Evolutionary conservation across 306 rosid genomes (phyloP).

Genomic region (Abrus precatorius): DNA sequence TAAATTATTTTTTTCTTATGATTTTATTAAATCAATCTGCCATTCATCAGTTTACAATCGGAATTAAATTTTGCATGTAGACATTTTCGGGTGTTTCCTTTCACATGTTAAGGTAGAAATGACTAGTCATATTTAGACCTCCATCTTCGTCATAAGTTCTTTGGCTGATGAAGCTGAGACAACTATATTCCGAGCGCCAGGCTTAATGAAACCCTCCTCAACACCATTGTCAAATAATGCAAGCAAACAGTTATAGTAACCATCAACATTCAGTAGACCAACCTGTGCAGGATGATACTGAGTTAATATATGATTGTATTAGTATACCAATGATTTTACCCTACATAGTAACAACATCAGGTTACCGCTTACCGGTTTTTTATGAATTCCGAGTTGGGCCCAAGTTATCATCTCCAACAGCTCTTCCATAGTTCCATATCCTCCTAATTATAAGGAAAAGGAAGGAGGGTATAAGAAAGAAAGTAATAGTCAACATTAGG

Average conservation of each 20-base stretch:
- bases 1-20: not conserved
- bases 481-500: not conserved
- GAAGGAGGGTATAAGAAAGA: conserved; percentile 8
- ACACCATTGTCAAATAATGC: conserved; percentile 91
- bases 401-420: conserved; percentile 89
- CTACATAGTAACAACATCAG: conserved; percentile 18
- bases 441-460: conserved; percentile 61
- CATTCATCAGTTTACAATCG: not conserved
- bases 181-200: conserved; percentile 75
- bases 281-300: conserved; percentile 60
- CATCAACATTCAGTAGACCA: conserved; percentile 90
- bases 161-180: conserved; percentile 81
- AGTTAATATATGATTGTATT: conserved; percentile 33
- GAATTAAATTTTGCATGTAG: conserved; percentile 13
- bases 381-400: conserved; percentile 95
- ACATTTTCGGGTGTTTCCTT: not conserved
- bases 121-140: conserved; percentile 59
- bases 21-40: conserved; percentile 26
- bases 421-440: conserved; percentile 96
- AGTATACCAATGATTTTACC: conserved; percentile 1
- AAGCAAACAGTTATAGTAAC: conserved; percentile 83
- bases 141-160: conserved; percentile 81
- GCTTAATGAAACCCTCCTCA: conserved; percentile 86
- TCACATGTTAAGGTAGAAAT: conserved; percentile 17
- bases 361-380: conserved; percentile 75